Conservation (phyloP, 2,329 filamentous ascomycete species). For the Stagonosporopsis chrysanthemi region DNA sequence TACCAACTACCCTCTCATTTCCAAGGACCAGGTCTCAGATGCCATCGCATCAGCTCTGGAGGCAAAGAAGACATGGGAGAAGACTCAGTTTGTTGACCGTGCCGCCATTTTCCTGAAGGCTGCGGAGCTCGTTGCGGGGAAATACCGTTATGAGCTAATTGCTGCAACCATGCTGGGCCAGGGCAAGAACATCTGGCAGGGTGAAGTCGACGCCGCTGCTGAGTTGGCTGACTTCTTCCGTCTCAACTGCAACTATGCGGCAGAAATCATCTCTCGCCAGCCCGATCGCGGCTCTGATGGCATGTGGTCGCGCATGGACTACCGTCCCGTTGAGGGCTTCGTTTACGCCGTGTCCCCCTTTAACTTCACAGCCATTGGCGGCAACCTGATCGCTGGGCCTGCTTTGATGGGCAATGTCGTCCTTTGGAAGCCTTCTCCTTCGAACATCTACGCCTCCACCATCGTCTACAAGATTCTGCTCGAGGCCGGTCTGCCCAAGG, state of each 20-base stretch:
- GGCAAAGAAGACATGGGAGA: slow-evolving; percentile 84
- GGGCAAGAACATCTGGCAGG: slow-evolving; percentile 98
- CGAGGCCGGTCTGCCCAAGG: slow-evolving; percentile 86
- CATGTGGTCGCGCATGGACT: slow-evolving; percentile 85
- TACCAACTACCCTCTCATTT: slow-evolving; percentile 83
- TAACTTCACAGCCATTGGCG: slow-evolving; percentile 95
- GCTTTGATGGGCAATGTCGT: slow-evolving; percentile 92
- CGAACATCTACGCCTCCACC: slow-evolving; percentile 84
- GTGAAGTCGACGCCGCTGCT: slow-evolving; percentile 92
- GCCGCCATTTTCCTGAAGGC: slow-evolving; percentile 95
- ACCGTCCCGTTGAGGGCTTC: slow-evolving; percentile 89
- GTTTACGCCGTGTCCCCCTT: slow-evolving; percentile 93
- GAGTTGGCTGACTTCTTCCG: slow-evolving; percentile 87
- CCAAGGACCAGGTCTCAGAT: slow-evolving; percentile 72
- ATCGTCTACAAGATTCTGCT: slow-evolving; percentile 86
- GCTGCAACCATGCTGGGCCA: slow-evolving; percentile 94
- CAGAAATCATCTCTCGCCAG: slow-evolving; percentile 86
- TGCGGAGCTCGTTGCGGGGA: slow-evolving; percentile 83
- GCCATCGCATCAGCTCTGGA: slow-evolving; percentile 84
- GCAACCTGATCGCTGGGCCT: slow-evolving; percentile 81
- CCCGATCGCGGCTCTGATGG: slow-evolving; percentile 80
- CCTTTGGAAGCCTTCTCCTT: slow-evolving; percentile 91
- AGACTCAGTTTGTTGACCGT: slow-evolving; percentile 84
- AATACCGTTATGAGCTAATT: slow-evolving; percentile 96
- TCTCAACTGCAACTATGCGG: slow-evolving; percentile 92